phyloP scores from a whole-genome alignment of 306 rosid genomes.

The Glycyrrhiza uralensis region DNA sequence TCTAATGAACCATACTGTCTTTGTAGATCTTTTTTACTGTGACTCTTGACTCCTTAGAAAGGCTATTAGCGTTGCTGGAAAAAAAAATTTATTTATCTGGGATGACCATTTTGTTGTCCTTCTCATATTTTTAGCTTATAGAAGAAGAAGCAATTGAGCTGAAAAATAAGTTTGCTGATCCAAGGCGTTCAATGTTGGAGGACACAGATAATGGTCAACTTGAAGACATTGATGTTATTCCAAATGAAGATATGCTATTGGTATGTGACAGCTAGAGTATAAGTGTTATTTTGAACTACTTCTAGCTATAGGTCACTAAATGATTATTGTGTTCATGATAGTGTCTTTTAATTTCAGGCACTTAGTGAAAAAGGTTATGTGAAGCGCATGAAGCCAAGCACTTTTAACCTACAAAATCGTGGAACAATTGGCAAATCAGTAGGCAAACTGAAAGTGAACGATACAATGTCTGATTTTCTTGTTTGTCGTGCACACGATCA shows the following conservation, averaged over 20 bases:
- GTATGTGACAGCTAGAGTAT: slow-evolving; percentile 41
- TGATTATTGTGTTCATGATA: slow-evolving; percentile 7
- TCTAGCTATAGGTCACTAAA: background rate
- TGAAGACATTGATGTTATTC: slow-evolving; percentile 96
- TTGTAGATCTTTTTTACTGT: background rate
- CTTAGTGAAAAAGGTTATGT: slow-evolving; percentile 94
- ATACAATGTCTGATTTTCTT: slow-evolving; percentile 92
- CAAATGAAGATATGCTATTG: slow-evolving; percentile 92
- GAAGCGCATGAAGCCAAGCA: slow-evolving; percentile 90
- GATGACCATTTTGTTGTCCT: slow-evolving; percentile 10
- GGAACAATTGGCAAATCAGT: slow-evolving; percentile 99
- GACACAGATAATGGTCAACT: slow-evolving; percentile 84
- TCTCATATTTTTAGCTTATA: slow-evolving; percentile 47
- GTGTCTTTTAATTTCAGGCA: slow-evolving; percentile 50
- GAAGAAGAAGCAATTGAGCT: slow-evolving; percentile 88
- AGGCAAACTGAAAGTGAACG: slow-evolving; percentile 91
- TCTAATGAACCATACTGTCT: background rate
- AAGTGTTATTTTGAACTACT: background rate
- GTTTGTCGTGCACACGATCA: slow-evolving; percentile 94
- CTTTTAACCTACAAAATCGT: slow-evolving; percentile 87
- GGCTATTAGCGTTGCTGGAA: background rate
- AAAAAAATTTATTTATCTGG: background rate
- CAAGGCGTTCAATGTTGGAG: slow-evolving; percentile 81
- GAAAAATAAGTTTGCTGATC: slow-evolving; percentile 73
- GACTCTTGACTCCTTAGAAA: background rate